These are phyloP conservation scores for Camillea tinctor DNA, from an alignment of 2,329 filamentous ascomycete species.

Conservation along the genomic window DNA sequence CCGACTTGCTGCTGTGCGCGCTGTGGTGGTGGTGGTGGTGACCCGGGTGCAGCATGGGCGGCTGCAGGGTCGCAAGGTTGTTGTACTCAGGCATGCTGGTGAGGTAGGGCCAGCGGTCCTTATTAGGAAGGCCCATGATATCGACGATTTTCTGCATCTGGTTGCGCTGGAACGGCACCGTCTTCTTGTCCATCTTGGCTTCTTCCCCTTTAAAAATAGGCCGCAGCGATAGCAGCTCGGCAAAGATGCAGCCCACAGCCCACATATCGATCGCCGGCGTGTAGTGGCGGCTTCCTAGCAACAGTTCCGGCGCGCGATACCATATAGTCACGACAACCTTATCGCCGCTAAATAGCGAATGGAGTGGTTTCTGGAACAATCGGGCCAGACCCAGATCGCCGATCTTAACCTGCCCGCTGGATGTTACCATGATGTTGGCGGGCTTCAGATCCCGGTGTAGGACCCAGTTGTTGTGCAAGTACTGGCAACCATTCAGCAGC, in stretches of 20 bases:
- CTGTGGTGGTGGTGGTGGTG: constrained; percentile 33
- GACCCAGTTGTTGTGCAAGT: constrained; percentile 95
- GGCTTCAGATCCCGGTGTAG: constrained; percentile 96
- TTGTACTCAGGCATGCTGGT: constrained; percentile 82
- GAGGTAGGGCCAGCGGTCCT: constrained; percentile 84
- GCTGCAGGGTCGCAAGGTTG: constrained; percentile 61
- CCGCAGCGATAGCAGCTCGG: constrained; percentile 82
- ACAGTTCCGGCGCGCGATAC: constrained; percentile 93
- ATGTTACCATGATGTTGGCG: constrained; percentile 98
- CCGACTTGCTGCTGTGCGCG: constrained; percentile 29
- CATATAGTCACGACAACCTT: constrained; percentile 99
- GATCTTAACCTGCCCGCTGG: constrained; percentile 84
- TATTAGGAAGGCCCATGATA: constrained; percentile 86
- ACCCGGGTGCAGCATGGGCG: constrained; percentile 44
- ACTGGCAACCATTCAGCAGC: constrained; percentile 89
- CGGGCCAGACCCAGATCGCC: constrained; percentile 91
- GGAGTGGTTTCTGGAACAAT: constrained; percentile 89
- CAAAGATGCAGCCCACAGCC: constrained; percentile 97
- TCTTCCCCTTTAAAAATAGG: constrained; percentile 99
- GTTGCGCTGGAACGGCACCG: constrained; percentile 93
- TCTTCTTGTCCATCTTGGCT: constrained; percentile 99
- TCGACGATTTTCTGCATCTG: constrained; percentile 99
- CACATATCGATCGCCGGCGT: constrained; percentile 96
- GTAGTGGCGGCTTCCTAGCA: constrained; percentile 92
- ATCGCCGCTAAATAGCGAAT: constrained; percentile 88